phyloP scores from a whole-genome alignment of 192 early-diverging fungal genomes.

The Pecoramyces ruminantium region DNA sequence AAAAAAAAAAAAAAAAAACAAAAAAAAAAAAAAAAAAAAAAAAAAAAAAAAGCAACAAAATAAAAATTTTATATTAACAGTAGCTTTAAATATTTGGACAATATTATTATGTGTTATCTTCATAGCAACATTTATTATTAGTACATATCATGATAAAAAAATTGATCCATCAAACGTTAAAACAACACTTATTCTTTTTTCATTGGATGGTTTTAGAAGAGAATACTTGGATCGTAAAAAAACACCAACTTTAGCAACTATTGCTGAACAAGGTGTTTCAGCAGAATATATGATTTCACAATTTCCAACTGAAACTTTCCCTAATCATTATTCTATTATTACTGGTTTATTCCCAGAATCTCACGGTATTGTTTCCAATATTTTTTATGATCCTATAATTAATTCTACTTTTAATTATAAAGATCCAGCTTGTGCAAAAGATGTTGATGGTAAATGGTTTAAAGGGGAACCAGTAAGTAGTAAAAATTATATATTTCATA shows the following conservation, averaged over 20 bases:
- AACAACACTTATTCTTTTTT: slow-evolving; percentile 50
- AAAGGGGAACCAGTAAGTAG: slow-evolving; percentile 60
- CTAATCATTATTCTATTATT: slow-evolving; percentile 81
- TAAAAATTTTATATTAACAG: background rate
- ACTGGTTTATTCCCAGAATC: slow-evolving; percentile 82
- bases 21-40: no score
- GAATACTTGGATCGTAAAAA: slow-evolving; percentile 56
- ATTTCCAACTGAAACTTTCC: slow-evolving; percentile 38
- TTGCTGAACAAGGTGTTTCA: slow-evolving; percentile 14
- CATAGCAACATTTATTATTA: background rate
- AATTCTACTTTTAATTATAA: slow-evolving; percentile 66
- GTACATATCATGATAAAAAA: background rate
- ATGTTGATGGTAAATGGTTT: slow-evolving; percentile 48
- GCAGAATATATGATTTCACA: slow-evolving; percentile 17
- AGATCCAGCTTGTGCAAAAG: slow-evolving; percentile 15
- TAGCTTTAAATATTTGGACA: background rate
- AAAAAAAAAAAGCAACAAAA: background rate
- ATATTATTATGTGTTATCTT: background rate
- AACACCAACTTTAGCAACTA: background rate
- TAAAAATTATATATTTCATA: background rate
- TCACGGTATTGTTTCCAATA: slow-evolving; percentile 67
- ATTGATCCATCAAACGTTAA: background rate
- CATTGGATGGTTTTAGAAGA: slow-evolving; percentile 70
- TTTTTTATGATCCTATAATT: background rate
- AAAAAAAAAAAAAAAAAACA: no score